Evolutionary conservation across 139 green algal species (phyloP), one percentile per base, ranked within the genome.

Genomic region (Volvox africanus): DNA sequence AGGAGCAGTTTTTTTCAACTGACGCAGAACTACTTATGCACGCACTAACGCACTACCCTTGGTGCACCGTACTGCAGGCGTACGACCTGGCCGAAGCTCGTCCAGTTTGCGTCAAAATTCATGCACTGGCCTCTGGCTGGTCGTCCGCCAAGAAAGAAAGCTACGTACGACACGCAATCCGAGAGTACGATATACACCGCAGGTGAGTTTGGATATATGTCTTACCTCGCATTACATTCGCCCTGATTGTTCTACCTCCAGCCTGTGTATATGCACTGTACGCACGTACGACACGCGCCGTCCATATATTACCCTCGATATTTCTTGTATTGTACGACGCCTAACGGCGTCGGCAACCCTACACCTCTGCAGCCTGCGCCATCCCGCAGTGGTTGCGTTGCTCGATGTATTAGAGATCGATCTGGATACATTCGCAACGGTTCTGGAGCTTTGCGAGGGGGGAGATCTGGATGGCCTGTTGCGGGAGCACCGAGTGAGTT

Each of bases 391-490:
- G 30, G 97, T 99, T 55, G 88, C 87, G 17, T 95, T 99, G 82
- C 75, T 97, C 44, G 97, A 99, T 93, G 96, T 99, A 12, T 98
- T 99, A 81, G 97, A 99, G 96, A 96, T 99, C 36, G 97, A 99
- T 94, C 92, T 92, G 80, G 94, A 97, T 85, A 97, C 95, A 12
- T 99, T 99, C 94, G 97, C 96, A 73, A 99, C 98, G 6, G 96
- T 99, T 35, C 94, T 99, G 69, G 97, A 99, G 93, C 93, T 97
- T 78, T 99, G 97, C 84, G 77, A 94, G 36, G 98, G 98, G 0
- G 94, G 95, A 0, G 98, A 99, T 91, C 94, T 99, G 81, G 98
- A 99, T 44, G 79, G 88, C 0, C 93, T 98, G 75, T 93, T 98
- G 65, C 94, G 97, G 88, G 92, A 95, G 36, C 95, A 98, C 87